These are phyloP conservation scores for Streptanthus diversifolius DNA, from an alignment of 345 rosid species.

Conservation along the genomic window DNA sequence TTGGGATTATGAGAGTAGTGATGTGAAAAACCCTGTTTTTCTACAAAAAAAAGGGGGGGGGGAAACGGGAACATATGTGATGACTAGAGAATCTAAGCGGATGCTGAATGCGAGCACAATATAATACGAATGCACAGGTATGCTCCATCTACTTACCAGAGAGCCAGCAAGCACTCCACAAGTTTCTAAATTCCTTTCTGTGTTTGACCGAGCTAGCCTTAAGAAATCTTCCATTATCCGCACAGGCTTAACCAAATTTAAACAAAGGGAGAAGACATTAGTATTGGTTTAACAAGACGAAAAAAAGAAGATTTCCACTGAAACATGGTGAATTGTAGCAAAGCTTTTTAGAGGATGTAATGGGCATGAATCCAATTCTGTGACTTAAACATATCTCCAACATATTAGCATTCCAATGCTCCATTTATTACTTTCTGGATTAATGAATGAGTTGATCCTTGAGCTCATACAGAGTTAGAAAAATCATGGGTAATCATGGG, in stretches of 20 bases:
- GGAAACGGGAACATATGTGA: neutral
- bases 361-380: neutral
- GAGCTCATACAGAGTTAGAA: neutral
- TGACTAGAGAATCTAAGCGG: neutral
- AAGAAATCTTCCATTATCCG: constrained; percentile 83
- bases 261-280: constrained; percentile 8
- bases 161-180: constrained; percentile 96
- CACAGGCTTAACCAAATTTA: constrained; percentile 59
- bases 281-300: neutral
- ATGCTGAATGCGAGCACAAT: neutral
- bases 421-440: neutral
- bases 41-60: constrained; percentile 35
- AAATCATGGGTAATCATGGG: neutral
- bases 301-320: neutral
- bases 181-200: constrained; percentile 86
- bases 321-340: neutral
- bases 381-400: neutral
- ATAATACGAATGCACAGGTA: neutral
- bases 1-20: constrained; percentile 87
- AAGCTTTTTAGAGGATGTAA: neutral
- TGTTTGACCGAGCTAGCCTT: constrained; percentile 73
- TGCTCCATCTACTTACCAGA: constrained; percentile 49
- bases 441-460: neutral
- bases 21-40: constrained; percentile 94
- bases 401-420: neutral